A percentile compares a stretch with the other conserved stretches of the same genome.
These are phyloP conservation scores for Lasiodiplodia theobromae DNA, from an alignment of 2,329 filamentous ascomycete species.

Conservation along the genomic window DNA sequence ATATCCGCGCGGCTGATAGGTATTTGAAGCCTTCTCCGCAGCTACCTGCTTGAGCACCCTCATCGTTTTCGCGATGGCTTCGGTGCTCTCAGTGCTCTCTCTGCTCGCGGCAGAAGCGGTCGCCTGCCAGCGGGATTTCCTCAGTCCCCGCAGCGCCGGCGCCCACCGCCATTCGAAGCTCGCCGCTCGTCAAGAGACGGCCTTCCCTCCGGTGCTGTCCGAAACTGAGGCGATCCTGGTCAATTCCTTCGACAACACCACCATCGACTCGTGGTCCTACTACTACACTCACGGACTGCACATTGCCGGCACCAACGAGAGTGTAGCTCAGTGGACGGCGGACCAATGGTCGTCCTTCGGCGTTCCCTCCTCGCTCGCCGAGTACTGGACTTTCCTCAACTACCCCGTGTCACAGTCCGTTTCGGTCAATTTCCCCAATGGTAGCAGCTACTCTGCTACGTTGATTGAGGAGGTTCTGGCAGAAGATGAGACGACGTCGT, in stretches of 20 bases:
- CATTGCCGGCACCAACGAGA: slow-evolving; percentile 43
- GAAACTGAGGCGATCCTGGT: slow-evolving; percentile 48
- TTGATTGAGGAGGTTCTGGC: slow-evolving; percentile 44
- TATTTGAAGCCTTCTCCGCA: slow-evolving; percentile 15
- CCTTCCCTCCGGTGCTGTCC: slow-evolving; percentile 45
- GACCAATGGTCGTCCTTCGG: slow-evolving; percentile 46
- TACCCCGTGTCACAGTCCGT: slow-evolving; percentile 48
- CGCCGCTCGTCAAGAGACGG: slow-evolving; percentile 35
- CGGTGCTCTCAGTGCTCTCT: slow-evolving; percentile 7
- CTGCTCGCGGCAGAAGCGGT: slow-evolving; percentile 8
- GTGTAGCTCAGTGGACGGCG: slow-evolving; percentile 51
- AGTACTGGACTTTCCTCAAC: slow-evolving; percentile 49
- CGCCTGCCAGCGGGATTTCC: slow-evolving; percentile 16
- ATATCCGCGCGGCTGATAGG: neutral
- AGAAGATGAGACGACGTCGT: slow-evolving; percentile 45
- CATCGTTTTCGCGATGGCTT: slow-evolving; percentile 3
- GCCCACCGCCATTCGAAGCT: slow-evolving; percentile 37
- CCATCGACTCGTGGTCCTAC: slow-evolving; percentile 48
- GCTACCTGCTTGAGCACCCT: neutral
- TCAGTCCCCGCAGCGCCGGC: neutral
- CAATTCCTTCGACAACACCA: slow-evolving; percentile 50
- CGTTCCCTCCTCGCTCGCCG: slow-evolving; percentile 45
- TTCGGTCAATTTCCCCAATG: slow-evolving; percentile 43
- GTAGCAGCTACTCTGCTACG: slow-evolving; percentile 41
- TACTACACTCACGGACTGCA: slow-evolving; percentile 46